These are phyloP conservation scores for Kwoniella newhampshirensis DNA, from an alignment of 768 basidiomycete genomes.

Conservation along the genomic window DNA sequence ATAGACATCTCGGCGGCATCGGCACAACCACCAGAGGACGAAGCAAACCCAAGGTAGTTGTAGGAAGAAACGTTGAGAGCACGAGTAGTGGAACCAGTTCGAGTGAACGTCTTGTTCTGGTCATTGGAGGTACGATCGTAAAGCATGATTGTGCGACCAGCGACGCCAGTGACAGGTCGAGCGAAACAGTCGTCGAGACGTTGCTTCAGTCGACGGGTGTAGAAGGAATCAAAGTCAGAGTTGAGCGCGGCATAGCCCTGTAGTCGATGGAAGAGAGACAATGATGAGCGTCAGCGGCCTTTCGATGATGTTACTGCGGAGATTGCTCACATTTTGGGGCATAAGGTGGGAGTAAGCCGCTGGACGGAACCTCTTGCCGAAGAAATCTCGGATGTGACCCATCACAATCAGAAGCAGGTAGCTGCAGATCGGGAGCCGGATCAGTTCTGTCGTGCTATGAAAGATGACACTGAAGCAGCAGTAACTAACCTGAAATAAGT, in stretches of 20 bases:
- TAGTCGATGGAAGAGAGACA: not conserved
- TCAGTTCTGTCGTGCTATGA: no score
- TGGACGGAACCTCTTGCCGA: constrained; percentile 78
- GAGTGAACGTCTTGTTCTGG: constrained; percentile 70
- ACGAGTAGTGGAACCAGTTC: constrained; percentile 75
- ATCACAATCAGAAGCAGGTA: constrained; percentile 88
- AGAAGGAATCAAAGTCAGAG: constrained; percentile 99
- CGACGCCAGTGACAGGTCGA: constrained; percentile 88
- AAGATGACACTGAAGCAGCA: not conserved
- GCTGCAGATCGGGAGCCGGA: constrained; percentile 54
- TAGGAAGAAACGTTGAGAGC: constrained; percentile 96
- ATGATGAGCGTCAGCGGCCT: no score
- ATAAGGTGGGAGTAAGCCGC: constrained; percentile 75
- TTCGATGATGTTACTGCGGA: constrained; percentile 1
- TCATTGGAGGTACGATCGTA: constrained; percentile 81
- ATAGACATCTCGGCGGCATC: constrained; percentile 87
- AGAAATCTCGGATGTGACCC: constrained; percentile 91
- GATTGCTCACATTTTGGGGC: constrained; percentile 69
- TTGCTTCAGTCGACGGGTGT: constrained; percentile 89
- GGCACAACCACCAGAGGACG: constrained; percentile 86
- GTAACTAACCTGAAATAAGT: constrained; percentile 70
- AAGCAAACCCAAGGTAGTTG: constrained; percentile 98
- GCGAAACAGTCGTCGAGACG: constrained; percentile 96
- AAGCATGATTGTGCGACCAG: constrained; percentile 84
- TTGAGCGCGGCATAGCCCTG: constrained; percentile 96